A percentile compares a stretch with the other conserved stretches of the same genome.
phyloP scores from a whole-genome alignment of 768 basidiomycete genomes.

The Naganishia kalamii region DNA sequence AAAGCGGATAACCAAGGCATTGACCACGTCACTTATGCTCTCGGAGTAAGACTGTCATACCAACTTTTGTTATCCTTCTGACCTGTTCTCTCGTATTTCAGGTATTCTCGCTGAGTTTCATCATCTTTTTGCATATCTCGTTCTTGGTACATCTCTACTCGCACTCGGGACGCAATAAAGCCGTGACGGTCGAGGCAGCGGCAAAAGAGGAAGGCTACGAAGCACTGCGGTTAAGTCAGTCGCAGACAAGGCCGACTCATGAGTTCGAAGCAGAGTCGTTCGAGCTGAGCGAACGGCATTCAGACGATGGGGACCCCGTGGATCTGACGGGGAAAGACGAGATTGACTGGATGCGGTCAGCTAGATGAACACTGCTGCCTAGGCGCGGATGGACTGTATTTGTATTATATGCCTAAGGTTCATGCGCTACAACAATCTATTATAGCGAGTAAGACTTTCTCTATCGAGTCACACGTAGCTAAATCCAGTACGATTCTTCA shows the following conservation, averaged over 20 bases:
- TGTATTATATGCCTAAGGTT: no score
- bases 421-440: no score
- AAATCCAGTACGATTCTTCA: not conserved
- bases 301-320: not conserved
- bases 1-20: constrained; percentile 65
- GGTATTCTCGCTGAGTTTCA: constrained; percentile 60
- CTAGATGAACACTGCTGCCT: not conserved
- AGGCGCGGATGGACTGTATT: no score
- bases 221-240: constrained; percentile 21
- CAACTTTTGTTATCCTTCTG: not conserved
- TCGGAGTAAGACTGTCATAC: constrained; percentile 64
- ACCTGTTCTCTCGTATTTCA: not conserved
- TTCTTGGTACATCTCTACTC: constrained; percentile 63
- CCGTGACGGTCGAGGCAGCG: not conserved
- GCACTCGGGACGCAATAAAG: constrained; percentile 33
- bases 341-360: constrained; percentile 1
- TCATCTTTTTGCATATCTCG: constrained; percentile 67
- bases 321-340: constrained; percentile 1
- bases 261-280: constrained; percentile 2
- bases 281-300: constrained; percentile 9
- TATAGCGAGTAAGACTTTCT: no score
- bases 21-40: constrained; percentile 85
- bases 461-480: not conserved
- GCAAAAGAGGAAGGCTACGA: constrained; percentile 33
- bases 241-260: not conserved